phyloP scores from a whole-genome alignment of 2,329 filamentous ascomycete genomes.

The Neopestalotiopsis sp. region DNA sequence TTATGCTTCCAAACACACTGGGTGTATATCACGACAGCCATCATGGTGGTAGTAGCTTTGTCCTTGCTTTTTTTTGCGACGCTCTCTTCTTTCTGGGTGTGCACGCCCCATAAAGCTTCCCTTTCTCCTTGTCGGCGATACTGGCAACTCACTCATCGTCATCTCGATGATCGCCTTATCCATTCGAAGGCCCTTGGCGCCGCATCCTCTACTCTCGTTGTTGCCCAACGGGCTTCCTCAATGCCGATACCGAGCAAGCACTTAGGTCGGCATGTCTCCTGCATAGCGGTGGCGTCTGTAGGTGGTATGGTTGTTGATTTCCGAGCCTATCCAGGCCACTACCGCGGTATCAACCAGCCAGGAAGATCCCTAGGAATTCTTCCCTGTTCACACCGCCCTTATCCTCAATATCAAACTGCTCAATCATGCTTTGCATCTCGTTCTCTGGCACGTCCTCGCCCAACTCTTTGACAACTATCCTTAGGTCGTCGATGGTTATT shows the following conservation, averaged over 20 bases:
- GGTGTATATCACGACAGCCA: not conserved
- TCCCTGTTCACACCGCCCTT: constrained; percentile 79
- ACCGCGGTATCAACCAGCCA: constrained; percentile 32
- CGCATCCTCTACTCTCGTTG: not conserved
- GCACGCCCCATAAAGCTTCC: not conserved
- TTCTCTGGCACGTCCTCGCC: constrained; percentile 93
- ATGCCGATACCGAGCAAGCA: not conserved
- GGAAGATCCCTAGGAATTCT: constrained; percentile 67
- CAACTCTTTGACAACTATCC: constrained; percentile 85
- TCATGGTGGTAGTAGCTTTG: not conserved
- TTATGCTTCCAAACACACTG: constrained; percentile 2
- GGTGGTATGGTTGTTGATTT: not conserved
- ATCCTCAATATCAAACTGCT: constrained; percentile 94
- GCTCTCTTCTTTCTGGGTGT: not conserved
- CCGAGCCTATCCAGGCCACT: not conserved
- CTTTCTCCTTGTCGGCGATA: not conserved
- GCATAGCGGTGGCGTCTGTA: not conserved
- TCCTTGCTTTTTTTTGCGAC: not conserved
- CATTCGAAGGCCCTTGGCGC: not conserved
- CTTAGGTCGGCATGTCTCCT: not conserved
- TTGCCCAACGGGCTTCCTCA: not conserved
- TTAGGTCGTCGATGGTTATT: constrained; percentile 87
- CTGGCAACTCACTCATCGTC: not conserved
- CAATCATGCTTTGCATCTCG: constrained; percentile 94
- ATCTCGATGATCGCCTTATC: not conserved